Percentiles rank a stretch among this genome's conserved stretches.
Conservation (phyloP, 2,329 filamentous ascomycete genomes). For the Pseudocercospora pini-densiflorae region DNA sequence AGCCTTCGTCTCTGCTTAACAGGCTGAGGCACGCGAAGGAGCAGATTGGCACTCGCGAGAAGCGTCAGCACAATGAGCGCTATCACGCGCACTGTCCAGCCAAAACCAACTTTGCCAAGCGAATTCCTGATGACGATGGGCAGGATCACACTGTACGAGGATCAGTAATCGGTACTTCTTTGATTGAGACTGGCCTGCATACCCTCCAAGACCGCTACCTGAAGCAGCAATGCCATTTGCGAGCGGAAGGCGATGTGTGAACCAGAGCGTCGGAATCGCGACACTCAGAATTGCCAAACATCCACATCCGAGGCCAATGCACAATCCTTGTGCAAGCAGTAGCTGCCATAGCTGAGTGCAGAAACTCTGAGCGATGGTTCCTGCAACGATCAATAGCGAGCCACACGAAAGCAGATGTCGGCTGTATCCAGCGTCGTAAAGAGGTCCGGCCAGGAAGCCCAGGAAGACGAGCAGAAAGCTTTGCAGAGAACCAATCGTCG, state of each 20-base stretch:
- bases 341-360: constrained; percentile 51
- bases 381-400: constrained; percentile 47
- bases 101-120: constrained; percentile 15
- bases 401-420: constrained; percentile 33
- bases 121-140: constrained; percentile 20
- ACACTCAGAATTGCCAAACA: constrained; percentile 47
- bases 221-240: constrained; percentile 48
- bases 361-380: constrained; percentile 50
- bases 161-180: not conserved
- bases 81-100: constrained; percentile 15
- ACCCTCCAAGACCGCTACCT: constrained; percentile 47
- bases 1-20: constrained; percentile 29
- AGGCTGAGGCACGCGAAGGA: not conserved
- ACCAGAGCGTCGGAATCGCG: constrained; percentile 49
- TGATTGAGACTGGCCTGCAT: not conserved
- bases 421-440: constrained; percentile 17
- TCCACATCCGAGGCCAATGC: constrained; percentile 48
- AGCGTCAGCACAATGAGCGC: constrained; percentile 20
- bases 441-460: constrained; percentile 17
- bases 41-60: not conserved
- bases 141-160: constrained; percentile 11
- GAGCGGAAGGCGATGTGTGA: constrained; percentile 44
- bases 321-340: constrained; percentile 51
- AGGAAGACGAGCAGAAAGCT: constrained; percentile 51
- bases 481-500: constrained; percentile 51